These are phyloP conservation scores for Ilyonectria destructans DNA, from an alignment of 2,329 filamentous ascomycete genomes.

Conservation along the genomic window DNA sequence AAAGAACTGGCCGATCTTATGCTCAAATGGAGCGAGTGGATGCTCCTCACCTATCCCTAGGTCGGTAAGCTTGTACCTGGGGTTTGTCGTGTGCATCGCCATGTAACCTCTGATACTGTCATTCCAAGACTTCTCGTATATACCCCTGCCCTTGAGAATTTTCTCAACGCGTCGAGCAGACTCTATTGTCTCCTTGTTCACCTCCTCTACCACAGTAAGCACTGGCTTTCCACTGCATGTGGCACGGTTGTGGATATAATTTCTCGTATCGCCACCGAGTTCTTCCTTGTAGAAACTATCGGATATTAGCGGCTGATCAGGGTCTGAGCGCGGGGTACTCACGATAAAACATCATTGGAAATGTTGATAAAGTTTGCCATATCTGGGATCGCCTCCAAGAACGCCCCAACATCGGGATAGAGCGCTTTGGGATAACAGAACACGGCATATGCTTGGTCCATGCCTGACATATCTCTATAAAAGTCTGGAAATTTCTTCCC, in stretches of 20 bases:
- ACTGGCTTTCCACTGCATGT: constrained; percentile 17
- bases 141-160: constrained; percentile 25
- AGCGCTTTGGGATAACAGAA: constrained; percentile 21
- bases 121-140: constrained; percentile 25
- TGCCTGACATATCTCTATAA: constrained; percentile 25
- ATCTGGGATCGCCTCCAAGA: constrained; percentile 19
- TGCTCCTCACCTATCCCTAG: constrained; percentile 19
- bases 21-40: constrained; percentile 21
- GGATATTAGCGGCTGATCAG: background rate
- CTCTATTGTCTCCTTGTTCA: constrained; percentile 19
- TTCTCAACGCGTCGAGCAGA: constrained; percentile 17
- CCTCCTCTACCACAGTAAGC: constrained; percentile 11
- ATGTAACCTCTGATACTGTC: constrained; percentile 26
- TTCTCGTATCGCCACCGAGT: constrained; percentile 19
- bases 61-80: constrained; percentile 24
- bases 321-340: background rate
- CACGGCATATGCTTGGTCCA: constrained; percentile 21
- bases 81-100: constrained; percentile 28
- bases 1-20: constrained; percentile 23
- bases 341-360: constrained; percentile 13
- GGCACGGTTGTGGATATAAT: constrained; percentile 25
- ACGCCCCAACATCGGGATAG: constrained; percentile 20
- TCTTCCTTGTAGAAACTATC: constrained; percentile 27
- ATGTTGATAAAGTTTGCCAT: constrained; percentile 17
- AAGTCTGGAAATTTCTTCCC: constrained; percentile 23